phyloP scores from a whole-genome alignment of 208 protist species.

The Dictyostelium gargantuum region DNA sequence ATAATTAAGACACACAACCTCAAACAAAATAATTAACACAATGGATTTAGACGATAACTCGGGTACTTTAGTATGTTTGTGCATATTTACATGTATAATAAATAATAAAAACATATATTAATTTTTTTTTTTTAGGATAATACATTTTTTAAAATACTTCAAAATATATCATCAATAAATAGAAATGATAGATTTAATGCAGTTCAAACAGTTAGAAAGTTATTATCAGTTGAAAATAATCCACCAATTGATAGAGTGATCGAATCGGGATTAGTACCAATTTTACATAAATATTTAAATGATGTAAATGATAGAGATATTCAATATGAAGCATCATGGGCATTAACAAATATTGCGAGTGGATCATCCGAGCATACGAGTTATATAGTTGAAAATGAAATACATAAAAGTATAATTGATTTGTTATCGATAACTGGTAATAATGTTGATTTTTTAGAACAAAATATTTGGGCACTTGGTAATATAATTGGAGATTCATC shows the following conservation, averaged over 20 bases:
- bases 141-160: neutral
- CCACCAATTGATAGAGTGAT: constrained; percentile 9
- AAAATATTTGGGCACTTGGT: neutral
- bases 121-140: neutral
- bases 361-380: neutral
- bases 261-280: neutral
- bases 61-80: neutral
- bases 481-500: neutral
- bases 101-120: neutral
- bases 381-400: neutral
- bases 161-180: neutral
- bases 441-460: neutral
- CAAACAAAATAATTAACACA: neutral
- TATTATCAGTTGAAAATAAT: neutral
- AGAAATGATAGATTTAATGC: neutral
- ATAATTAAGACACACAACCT: neutral
- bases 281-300: neutral
- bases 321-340: neutral
- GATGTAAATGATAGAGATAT: neutral
- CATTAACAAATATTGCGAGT: neutral
- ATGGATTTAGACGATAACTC: neutral
- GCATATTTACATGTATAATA: neutral
- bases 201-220: neutral
- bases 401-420: neutral
- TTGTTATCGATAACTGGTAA: neutral